A percentile compares a stretch with the other conserved stretches of the same genome.
These are phyloP conservation scores for Angophora floribunda DNA, from an alignment of 345 rosid genomes.

Conservation along the genomic window DNA sequence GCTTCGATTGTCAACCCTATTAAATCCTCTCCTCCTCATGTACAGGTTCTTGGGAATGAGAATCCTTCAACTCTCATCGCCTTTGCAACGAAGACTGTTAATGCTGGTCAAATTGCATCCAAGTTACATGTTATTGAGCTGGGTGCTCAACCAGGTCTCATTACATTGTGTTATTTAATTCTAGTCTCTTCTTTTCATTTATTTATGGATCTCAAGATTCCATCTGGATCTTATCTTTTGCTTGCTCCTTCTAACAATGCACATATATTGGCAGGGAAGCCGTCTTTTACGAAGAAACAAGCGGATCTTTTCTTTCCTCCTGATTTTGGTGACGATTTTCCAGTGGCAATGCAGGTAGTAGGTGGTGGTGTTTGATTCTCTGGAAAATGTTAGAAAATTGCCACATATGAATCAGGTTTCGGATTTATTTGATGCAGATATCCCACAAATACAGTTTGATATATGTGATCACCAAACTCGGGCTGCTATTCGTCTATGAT, in stretches of 20 bases:
- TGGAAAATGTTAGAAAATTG: constrained; percentile 75
- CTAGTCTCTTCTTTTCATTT: constrained; percentile 14
- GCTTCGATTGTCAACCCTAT: neutral
- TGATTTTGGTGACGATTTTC: constrained; percentile 96
- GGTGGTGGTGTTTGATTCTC: neutral
- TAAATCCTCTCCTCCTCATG: neutral
- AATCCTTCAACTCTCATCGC: constrained; percentile 84
- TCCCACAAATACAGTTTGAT: constrained; percentile 94
- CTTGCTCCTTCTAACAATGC: neutral
- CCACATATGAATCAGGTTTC: constrained; percentile 25
- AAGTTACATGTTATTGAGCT: constrained; percentile 95
- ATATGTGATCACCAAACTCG: constrained; percentile 93
- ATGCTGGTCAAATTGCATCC: constrained; percentile 85
- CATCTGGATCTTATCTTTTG: constrained; percentile 40
- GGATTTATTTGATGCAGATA: constrained; percentile 45
- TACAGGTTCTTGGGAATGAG: constrained; percentile 91
- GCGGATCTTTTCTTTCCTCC: constrained; percentile 99
- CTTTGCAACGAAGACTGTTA: constrained; percentile 82
- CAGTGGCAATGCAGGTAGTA: constrained; percentile 96
- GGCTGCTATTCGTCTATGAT: constrained; percentile 93
- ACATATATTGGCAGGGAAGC: constrained; percentile 48
- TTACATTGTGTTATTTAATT: constrained; percentile 43
- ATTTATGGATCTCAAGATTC: constrained; percentile 54
- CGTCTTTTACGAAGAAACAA: constrained; percentile 88
- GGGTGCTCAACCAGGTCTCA: constrained; percentile 91